Conservation (phyloP, 2,329 filamentous ascomycete species). For the Hypoxylon sp. region DNA sequence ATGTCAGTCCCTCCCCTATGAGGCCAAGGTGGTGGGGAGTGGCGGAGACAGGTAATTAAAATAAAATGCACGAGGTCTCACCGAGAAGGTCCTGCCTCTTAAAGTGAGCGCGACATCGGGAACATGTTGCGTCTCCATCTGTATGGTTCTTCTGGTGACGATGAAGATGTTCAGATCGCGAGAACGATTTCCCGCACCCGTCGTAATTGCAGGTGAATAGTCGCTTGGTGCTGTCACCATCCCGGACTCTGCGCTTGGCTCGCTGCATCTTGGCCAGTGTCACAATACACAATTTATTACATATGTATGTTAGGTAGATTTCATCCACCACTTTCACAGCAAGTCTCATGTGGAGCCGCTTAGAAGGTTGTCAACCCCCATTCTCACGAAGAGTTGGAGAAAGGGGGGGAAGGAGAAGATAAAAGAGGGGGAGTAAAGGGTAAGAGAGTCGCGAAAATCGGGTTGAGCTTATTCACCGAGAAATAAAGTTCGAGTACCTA, state of each 20-base stretch:
- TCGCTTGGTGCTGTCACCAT: constrained; percentile 27
- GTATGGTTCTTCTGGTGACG: constrained; percentile 71
- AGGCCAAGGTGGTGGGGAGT: neutral
- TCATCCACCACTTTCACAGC: constrained; percentile 43
- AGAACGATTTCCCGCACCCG: constrained; percentile 68
- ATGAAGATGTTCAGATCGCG: constrained; percentile 70
- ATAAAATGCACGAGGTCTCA: constrained; percentile 52
- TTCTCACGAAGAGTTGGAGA: constrained; percentile 21
- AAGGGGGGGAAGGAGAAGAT: neutral
- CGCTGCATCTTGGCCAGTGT: constrained; percentile 40
- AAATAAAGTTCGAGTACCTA: constrained; percentile 9
- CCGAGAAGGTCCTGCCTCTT: constrained; percentile 72
- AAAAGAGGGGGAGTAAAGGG: constrained; percentile 9
- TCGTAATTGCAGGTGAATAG: constrained; percentile 58
- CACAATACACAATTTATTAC: constrained; percentile 10
- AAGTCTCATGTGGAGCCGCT: constrained; percentile 32
- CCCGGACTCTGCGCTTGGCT: constrained; percentile 37
- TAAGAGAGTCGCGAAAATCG: neutral
- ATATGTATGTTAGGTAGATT: constrained; percentile 6
- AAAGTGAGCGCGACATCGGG: constrained; percentile 72
- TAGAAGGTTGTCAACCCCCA: constrained; percentile 32
- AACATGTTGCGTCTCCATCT: constrained; percentile 68
- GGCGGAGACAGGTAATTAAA: too few relatives aligned
- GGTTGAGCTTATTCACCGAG: constrained; percentile 11
- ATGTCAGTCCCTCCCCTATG: constrained; percentile 42